Evolutionary conservation across 805 yeast genomes (phyloP).

Genomic region (Wickerhamomyces rabaulensis): DNA sequence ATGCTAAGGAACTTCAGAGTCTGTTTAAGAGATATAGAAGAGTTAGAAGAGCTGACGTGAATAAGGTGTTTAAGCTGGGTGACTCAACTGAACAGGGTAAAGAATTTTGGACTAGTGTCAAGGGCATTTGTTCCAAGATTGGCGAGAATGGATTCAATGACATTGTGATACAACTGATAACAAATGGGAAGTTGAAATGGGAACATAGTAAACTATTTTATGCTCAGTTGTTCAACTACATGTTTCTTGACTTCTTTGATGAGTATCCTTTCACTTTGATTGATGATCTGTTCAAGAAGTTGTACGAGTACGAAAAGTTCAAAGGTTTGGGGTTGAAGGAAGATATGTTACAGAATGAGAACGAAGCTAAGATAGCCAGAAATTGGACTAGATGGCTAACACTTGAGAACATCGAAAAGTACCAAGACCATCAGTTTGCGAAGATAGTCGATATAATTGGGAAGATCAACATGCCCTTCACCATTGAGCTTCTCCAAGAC

Average conservation of each 20-base stretch:
- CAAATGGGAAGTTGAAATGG: slow-evolving; percentile 24
- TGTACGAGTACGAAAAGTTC: slow-evolving; percentile 13
- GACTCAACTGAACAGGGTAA: slow-evolving; percentile 37
- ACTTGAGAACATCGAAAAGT: slow-evolving; percentile 1
- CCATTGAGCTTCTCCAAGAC: slow-evolving; percentile 6
- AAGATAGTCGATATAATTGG: slow-evolving; percentile 13
- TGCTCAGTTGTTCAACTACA: slow-evolving; percentile 20
- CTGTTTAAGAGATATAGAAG: slow-evolving; percentile 44
- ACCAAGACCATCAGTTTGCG: not conserved
- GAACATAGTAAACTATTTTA: slow-evolving; percentile 25
- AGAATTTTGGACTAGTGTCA: slow-evolving; percentile 38
- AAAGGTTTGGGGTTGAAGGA: not conserved
- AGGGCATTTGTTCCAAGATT: slow-evolving; percentile 15
- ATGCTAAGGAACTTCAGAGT: slow-evolving; percentile 29
- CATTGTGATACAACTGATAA: slow-evolving; percentile 30
- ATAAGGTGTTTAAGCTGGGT: slow-evolving; percentile 34
- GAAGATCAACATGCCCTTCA: slow-evolving; percentile 9
- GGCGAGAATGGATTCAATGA: slow-evolving; percentile 20
- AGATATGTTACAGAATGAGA: not conserved
- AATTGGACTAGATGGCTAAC: slow-evolving; percentile 17
- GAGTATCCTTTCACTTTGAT: slow-evolving; percentile 17
- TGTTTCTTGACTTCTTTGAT: slow-evolving; percentile 13
- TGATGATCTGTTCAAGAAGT: slow-evolving; percentile 9
- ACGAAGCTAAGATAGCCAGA: slow-evolving; percentile 6
- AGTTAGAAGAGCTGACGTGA: slow-evolving; percentile 41